Evolutionary conservation across 2,329 filamentous ascomycete genomes (phyloP), one percentile per base, ranked within the genome.

Genomic region (Cryphonectria japonica): DNA sequence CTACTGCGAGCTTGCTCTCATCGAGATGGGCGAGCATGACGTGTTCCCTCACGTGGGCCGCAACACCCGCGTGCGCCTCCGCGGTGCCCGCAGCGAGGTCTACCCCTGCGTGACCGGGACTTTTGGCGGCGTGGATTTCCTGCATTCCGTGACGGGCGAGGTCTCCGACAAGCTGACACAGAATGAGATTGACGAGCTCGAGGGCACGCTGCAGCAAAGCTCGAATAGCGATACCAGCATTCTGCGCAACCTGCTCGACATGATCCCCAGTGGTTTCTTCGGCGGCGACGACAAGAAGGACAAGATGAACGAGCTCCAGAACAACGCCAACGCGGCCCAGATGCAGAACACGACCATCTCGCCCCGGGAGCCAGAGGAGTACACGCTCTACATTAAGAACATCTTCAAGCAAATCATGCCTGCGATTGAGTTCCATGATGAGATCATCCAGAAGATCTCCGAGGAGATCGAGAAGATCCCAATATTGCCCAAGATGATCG

Each of bases 111-210:
- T 97, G 61, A 98, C 95, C 1, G 95, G 95, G 72, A 98, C 95
- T 8, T 98, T 98, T 80, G 95, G 95, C 73, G 95, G 95, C 74
- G 95, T 97, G 19, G 95, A 98, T 78, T 98, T 98, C 82, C 84
- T 97, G 72, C 94, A 97, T 83, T 96, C 93, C 0, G 94, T 97
- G 41, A 93, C 88, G 62, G 88, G 89, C 71, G 89, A 91, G 83
- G 89, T 97, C 67, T 92, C 92, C 54, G 95, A 98, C 81, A 97
- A 97, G 83, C 85, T 95, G 72, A 95, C 92, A 41, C 95, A 98
- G 79, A 96, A 93, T 73, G 95, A 98, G 79, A 90, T 98, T 69
- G 89, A 97, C 78, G 91, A 94, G 77, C 90, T 98, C 14, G 93
- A 98, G 80, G 92, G 91, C n/a, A 92, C 93, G 26, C 91, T 98